phyloP scores from a whole-genome alignment of 208 protist genomes.

The Acanthamoeba quina region DNA sequence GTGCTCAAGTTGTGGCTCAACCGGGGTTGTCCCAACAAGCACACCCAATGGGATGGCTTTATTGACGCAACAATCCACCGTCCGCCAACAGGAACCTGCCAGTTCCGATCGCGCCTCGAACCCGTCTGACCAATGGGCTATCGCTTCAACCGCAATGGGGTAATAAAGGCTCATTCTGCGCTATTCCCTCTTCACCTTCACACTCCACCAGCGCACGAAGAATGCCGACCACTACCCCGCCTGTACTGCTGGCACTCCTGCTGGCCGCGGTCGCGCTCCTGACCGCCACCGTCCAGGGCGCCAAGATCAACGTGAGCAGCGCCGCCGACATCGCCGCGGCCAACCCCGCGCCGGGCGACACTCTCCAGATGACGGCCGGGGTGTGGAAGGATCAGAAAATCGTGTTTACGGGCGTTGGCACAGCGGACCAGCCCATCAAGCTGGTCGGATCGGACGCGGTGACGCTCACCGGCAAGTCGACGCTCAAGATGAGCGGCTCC shows the following conservation, averaged over 20 bases:
- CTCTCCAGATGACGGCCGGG: not conserved
- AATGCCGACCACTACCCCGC: too few species aligned
- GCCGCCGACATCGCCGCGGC: not conserved
- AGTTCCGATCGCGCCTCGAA: too few species aligned
- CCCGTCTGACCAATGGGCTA: too few species aligned
- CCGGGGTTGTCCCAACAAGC: too few species aligned
- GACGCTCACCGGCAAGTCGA: not conserved
- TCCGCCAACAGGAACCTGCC: too few species aligned
- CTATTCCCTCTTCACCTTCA: too few species aligned
- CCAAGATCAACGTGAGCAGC: not conserved
- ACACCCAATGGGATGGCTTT: too few species aligned
- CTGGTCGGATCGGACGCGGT: not conserved
- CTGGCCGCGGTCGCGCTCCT: not conserved
- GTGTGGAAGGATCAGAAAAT: not conserved
- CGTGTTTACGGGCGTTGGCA: not conserved
- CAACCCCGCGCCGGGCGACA: not conserved
- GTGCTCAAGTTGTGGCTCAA: too few species aligned
- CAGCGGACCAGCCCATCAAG: not conserved
- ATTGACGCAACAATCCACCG: too few species aligned
- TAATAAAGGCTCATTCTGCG: too few species aligned
- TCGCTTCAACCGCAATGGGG: too few species aligned
- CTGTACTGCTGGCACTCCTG: not conserved
- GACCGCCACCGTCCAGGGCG: not conserved
- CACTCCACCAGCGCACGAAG: too few species aligned
- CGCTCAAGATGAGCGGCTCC: slow-evolving; percentile 3